phyloP scores from a whole-genome alignment of 768 basidiomycete species.

The Leucosporidium creatinivorum region DNA sequence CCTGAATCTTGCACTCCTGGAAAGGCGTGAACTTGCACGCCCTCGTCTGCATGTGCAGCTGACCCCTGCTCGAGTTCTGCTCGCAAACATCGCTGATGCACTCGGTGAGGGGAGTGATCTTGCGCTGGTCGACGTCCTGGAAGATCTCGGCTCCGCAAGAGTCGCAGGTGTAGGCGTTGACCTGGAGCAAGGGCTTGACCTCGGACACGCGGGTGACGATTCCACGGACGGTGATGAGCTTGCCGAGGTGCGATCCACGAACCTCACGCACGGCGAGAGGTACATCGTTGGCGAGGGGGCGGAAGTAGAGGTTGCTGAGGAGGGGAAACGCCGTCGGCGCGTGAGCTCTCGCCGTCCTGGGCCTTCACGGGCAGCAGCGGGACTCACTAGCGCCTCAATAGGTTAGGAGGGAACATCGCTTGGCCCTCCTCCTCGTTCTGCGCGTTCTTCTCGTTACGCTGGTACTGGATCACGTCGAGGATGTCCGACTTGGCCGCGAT shows the following conservation, averaged over 20 bases:
- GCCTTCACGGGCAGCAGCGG: background rate
- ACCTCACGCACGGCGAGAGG: slow-evolving; percentile 84
- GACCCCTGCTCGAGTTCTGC: slow-evolving; percentile 77
- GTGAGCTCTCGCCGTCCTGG: background rate
- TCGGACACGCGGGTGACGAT: slow-evolving; percentile 98
- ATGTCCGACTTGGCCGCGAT: slow-evolving; percentile 88
- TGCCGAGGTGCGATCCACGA: slow-evolving; percentile 75
- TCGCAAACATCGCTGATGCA: slow-evolving; percentile 78
- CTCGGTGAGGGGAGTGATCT: slow-evolving; percentile 74
- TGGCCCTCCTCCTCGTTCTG: slow-evolving; percentile 63
- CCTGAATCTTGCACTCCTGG: slow-evolving; percentile 97
- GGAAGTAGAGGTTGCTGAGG: slow-evolving; percentile 84
- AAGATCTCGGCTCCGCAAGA: slow-evolving; percentile 97
- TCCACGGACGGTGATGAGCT: slow-evolving; percentile 88
- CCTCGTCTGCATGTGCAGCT: slow-evolving; percentile 95
- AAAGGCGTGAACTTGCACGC: slow-evolving; percentile 96
- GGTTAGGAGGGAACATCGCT: slow-evolving; percentile 77
- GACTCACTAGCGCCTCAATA: slow-evolving; percentile 90
- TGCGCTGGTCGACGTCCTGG: slow-evolving; percentile 70
- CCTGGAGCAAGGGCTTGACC: slow-evolving; percentile 92
- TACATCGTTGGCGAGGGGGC: slow-evolving; percentile 55
- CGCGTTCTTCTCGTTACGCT: slow-evolving; percentile 79
- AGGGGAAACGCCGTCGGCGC: background rate
- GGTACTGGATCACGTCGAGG: slow-evolving; percentile 91
- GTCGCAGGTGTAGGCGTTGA: slow-evolving; percentile 92